A percentile compares a stretch with the other conserved stretches of the same genome.
Evolutionary conservation across 202 grass and related monocot genomes (phyloP).

Genomic region (Bolboschoenoplectus hybrid): DNA sequence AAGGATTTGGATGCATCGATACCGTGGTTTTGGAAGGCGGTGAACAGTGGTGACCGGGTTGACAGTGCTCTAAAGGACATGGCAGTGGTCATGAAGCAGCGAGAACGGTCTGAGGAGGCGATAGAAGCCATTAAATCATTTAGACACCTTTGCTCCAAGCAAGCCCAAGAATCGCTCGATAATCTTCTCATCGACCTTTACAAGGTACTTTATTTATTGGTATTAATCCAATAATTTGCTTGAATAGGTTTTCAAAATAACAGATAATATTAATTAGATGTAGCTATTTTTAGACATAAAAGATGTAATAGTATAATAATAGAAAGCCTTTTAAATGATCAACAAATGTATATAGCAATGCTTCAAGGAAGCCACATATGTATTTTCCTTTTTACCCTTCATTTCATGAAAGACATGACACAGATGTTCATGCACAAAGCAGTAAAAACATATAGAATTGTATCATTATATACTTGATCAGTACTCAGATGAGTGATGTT

Average conservation of each 20-base stretch:
- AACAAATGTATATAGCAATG: background rate
- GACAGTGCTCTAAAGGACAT: slow-evolving; percentile 97
- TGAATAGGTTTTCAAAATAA: slow-evolving; percentile 20
- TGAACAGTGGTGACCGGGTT: slow-evolving; percentile 64
- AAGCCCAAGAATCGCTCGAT: slow-evolving; percentile 81
- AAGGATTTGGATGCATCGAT: slow-evolving; percentile 83
- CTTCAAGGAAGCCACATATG: background rate
- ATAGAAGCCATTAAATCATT: slow-evolving; percentile 77
- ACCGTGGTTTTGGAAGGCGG: slow-evolving; percentile 93
- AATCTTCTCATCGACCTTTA: slow-evolving; percentile 91
- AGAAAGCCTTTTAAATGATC: no score
- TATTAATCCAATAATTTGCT: background rate
- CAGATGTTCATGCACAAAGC: background rate
- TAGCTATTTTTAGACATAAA: background rate
- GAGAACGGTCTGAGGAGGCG: slow-evolving; percentile 63
- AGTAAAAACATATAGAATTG: background rate
- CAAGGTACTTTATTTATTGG: slow-evolving; percentile 40
- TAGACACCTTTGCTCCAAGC: slow-evolving; percentile 71
- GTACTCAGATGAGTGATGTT: background rate
- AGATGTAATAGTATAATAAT: background rate
- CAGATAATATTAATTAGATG: background rate
- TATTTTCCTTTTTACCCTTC: no score
- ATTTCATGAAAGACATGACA: background rate
- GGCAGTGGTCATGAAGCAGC: slow-evolving; percentile 96
- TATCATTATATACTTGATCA: background rate